Base-by-base conservation (phyloP, 306 rosid species). In the Pyrus betulifolia region DNA sequence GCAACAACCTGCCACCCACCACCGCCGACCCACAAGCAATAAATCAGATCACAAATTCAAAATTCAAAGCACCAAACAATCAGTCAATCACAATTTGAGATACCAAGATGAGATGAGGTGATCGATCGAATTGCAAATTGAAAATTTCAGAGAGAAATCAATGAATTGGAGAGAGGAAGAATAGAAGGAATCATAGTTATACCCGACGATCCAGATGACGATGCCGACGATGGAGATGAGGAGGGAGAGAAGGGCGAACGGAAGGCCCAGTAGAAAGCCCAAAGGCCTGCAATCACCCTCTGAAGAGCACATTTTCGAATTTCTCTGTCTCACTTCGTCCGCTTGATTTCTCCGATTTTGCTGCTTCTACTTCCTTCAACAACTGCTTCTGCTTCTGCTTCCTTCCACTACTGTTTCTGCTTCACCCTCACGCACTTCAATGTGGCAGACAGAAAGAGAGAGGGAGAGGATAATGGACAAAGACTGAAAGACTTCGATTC, bases 281-380 rank as follows among this genome's bases (percentile, higher is more conserved):
- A 93, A 74, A 21, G 98, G 98, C 84, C 97, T 86, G 87, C 98
- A 93, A 13, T 93, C 93, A 28, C 98, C 96, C 8, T 93, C 87
- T n/a, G 82, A 76, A 46, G 80, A 70, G 52, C 97, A 91, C 98
- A 91, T 93, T 51, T 8, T 40, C 11, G 44, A 40, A 2, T 9
- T 40, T 40, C 57, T 81, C 18, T 60, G 18, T 52, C 38, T 10
- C 42, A 46, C 14, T 51, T 44, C 35, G 54, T 52, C 5, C 9
- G 12, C 1, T 57, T 1, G 14, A 13, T 46, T 25, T 31, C 33
- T 66, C 61, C 54, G 40, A 69, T 51, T 11, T 28, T 63, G n/a
- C 30, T 65, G 13, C 72, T 67, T 46, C 45, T 8, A 12, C 74
- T 44, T 44, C 49, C 15, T 44, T 44, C 14, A 22, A 15, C n/a